Evolutionary conservation across 106 monocot species (phyloP).

Genomic region (Narthecium ossifragum): DNA sequence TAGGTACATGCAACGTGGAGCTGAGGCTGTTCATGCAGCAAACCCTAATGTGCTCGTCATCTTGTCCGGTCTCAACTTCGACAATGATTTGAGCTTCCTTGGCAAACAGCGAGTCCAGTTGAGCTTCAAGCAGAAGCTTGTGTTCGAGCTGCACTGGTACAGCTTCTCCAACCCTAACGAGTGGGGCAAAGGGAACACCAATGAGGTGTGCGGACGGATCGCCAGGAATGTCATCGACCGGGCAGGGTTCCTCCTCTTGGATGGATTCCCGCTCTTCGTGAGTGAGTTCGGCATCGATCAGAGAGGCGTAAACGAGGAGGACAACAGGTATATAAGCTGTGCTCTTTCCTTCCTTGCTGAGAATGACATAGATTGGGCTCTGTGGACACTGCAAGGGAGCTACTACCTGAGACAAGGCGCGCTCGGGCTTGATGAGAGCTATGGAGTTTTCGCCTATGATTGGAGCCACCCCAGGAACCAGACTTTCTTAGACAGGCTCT

Average conservation of each 20-base stretch:
- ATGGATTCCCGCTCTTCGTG: slow-evolving; percentile 51
- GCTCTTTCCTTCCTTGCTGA: slow-evolving; percentile 27
- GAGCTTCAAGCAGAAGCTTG: slow-evolving; percentile 35
- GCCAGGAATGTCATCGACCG: slow-evolving; percentile 16
- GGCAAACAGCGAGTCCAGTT: slow-evolving; percentile 18
- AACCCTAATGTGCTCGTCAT: slow-evolving; percentile 61
- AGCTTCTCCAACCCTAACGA: slow-evolving; percentile 37
- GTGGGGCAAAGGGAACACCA: slow-evolving; percentile 46
- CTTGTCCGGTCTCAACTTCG: slow-evolving; percentile 56
- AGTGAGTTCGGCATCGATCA: slow-evolving; percentile 67
- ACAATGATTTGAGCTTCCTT: slow-evolving; percentile 59
- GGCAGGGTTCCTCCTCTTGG: slow-evolving; percentile 43
- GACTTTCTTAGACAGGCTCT: slow-evolving; percentile 15
- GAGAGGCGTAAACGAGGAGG: slow-evolving; percentile 36
- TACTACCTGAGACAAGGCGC: slow-evolving; percentile 38
- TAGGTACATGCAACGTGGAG: slow-evolving; percentile 64
- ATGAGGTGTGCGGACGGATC: slow-evolving; percentile 47
- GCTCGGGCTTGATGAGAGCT: slow-evolving; percentile 24
- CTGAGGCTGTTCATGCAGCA: slow-evolving; percentile 59
- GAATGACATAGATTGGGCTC: slow-evolving; percentile 57
- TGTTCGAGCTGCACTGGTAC: slow-evolving; percentile 79
- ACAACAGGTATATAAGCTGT: slow-evolving; percentile 54
- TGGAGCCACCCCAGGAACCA: slow-evolving; percentile 27
- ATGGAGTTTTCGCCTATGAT: slow-evolving; percentile 20
- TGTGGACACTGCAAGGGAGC: slow-evolving; percentile 61